Evolutionary conservation across 495 filamentous ascomycete genomes (phyloP), one percentile per base, ranked within the genome.

Genomic region (Staphylotrichum longicolle): DNA sequence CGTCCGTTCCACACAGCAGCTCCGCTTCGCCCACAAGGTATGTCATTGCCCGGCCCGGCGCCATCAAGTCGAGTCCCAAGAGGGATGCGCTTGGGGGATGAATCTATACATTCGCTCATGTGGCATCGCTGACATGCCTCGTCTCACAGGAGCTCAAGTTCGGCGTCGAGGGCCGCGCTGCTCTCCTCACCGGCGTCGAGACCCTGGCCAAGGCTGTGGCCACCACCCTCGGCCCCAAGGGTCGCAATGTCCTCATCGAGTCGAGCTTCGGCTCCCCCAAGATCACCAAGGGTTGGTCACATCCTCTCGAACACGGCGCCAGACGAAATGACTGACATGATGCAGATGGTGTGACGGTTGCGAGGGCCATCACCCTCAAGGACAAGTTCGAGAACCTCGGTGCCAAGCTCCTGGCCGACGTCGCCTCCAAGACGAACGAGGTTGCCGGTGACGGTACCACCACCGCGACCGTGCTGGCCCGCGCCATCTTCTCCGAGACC

Each of bases 301-400:
- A 27, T 27, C 20, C 20, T 47, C 14, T 55, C 15, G 30, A 50
- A 15, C 30, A 32, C 14, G 39, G 4, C 27, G n/a, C 27, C 37
- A 7, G 11, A 35, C 3, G 9, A 12, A 15, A 42, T 47, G 49
- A 47, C 69, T 70, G 47, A 66, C 63, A 56, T 0, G 3, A 4
- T 15, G 59, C 60, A 96, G 92, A 96, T 77, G 92, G 92, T 87
- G 92, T 96, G 41, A 96, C 90, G 65, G 92, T 96, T 70, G 92
- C 92, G 67, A 89, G 86, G 79, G 93, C 93, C 58, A 91, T 98
- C 68, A 86, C 85, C 64, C 85, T 98, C 51, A 86, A 98, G 84
- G 94, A 98, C 82, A 98, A 98, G 78, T 98, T 96, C 78, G 95
- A 98, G 81, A 98, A 98, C 82, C 89, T 98, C 67, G 94, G 94